phyloP scores from a whole-genome alignment of 768 basidiomycete species.

The Termitomyces eurrhizus region DNA sequence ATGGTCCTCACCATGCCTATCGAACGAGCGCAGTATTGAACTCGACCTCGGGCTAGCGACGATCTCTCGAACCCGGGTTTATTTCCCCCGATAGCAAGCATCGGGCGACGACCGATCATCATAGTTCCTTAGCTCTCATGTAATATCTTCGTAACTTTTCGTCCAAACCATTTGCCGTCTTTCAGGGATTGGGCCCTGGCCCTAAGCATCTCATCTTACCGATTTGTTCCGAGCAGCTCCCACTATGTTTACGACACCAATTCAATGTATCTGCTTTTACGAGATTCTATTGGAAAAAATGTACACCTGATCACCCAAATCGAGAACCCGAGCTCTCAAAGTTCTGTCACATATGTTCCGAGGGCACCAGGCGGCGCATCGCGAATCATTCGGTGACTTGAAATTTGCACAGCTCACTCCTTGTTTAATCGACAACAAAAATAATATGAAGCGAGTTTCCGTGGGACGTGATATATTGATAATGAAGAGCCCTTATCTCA shows the following conservation, averaged over 20 bases:
- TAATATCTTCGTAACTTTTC: background rate
- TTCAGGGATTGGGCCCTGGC: background rate
- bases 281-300: background rate
- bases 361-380: background rate
- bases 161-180: background rate
- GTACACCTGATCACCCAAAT: background rate
- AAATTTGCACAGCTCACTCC: background rate
- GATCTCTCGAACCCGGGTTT: background rate
- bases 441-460: background rate
- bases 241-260: background rate
- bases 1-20: background rate
- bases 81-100: background rate
- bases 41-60: background rate
- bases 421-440: background rate
- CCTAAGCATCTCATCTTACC: background rate
- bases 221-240: background rate
- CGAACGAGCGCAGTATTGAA: background rate
- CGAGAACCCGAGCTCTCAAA: background rate
- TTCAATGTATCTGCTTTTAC: background rate
- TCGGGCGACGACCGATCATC: background rate
- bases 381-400: background rate
- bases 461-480: background rate
- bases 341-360: background rate
- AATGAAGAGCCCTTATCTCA: background rate
- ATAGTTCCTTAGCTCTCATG: background rate